Evolutionary conservation across 2,329 filamentous ascomycete genomes (phyloP).

Genomic region (Colletotrichum sp.): DNA sequence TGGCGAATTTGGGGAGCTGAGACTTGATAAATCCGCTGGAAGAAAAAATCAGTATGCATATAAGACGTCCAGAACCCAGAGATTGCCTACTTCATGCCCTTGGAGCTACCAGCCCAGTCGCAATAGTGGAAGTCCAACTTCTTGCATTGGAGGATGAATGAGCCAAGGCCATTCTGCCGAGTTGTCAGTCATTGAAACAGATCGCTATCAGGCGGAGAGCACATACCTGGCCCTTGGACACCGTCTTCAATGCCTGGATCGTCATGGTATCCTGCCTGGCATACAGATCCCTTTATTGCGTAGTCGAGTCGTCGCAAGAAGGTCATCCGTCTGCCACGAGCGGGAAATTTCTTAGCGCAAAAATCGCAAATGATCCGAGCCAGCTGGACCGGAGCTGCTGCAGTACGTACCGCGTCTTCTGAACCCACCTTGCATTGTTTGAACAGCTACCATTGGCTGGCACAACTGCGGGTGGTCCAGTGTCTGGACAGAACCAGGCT

Average conservation of each 20-base stretch:
- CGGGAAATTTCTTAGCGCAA: slow-evolving; percentile 22
- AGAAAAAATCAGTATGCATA: slow-evolving; percentile 27
- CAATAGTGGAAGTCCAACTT: slow-evolving; percentile 96
- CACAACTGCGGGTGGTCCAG: neutral
- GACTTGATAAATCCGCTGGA: slow-evolving; percentile 80
- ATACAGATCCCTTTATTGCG: slow-evolving; percentile 1
- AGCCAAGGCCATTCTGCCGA: slow-evolving; percentile 87
- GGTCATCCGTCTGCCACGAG: neutral
- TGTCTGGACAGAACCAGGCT: neutral
- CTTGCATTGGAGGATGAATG: slow-evolving; percentile 97
- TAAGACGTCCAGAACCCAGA: neutral
- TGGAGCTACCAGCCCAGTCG: slow-evolving; percentile 92
- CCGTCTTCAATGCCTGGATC: slow-evolving; percentile 56
- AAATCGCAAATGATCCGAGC: slow-evolving; percentile 5
- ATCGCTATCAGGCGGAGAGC: neutral
- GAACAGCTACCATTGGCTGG: neutral
- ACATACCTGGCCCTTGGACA: slow-evolving; percentile 59
- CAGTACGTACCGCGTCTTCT: slow-evolving; percentile 9
- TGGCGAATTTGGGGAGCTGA: slow-evolving; percentile 78
- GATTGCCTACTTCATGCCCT: slow-evolving; percentile 81
- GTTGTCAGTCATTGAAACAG: neutral
- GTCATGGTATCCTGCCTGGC: slow-evolving; percentile 47
- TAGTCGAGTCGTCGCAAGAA: neutral
- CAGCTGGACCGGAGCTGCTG: neutral
- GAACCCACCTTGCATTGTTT: neutral